Percentiles rank a stretch among this genome's conserved stretches.
These are phyloP conservation scores for Saccharomyces kudriavzevii DNA, from an alignment of 805 yeast genomes.

Conservation along the genomic window DNA sequence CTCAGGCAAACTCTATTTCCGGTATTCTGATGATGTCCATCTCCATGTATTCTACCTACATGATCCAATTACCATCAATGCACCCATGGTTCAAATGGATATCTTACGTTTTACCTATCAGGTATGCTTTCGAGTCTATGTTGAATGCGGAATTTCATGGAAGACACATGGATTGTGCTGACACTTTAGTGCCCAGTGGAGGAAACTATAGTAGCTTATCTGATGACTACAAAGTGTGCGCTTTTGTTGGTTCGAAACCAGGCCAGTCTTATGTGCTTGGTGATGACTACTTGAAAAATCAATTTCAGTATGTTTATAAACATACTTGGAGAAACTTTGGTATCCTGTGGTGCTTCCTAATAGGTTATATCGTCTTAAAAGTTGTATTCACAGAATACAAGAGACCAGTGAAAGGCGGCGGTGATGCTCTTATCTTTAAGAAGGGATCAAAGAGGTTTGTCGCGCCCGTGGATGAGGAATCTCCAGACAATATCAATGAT, in stretches of 20 bases:
- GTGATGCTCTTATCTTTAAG: constrained; percentile 42
- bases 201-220: constrained; percentile 38
- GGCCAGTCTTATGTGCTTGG: constrained; percentile 53
- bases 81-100: constrained; percentile 64
- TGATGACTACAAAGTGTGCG: constrained; percentile 40
- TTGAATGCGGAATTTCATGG: constrained; percentile 57
- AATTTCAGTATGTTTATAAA: constrained; percentile 44
- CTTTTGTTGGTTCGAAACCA: constrained; percentile 49
- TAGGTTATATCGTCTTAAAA: constrained; percentile 16
- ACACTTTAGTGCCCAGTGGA: constrained; percentile 47
- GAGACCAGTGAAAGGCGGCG: constrained; percentile 25
- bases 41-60: constrained; percentile 52
- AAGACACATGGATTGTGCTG: constrained; percentile 23
- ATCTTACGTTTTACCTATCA: constrained; percentile 44
- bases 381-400: constrained; percentile 19
- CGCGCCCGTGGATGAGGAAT: constrained; percentile 13
- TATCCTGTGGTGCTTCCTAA: constrained; percentile 42
- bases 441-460: constrained; percentile 34
- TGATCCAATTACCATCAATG: constrained; percentile 50
- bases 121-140: constrained; percentile 51
- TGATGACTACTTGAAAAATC: constrained; percentile 41
- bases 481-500: constrained; percentile 8
- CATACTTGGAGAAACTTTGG: constrained; percentile 83
- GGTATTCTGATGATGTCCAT: constrained; percentile 43
- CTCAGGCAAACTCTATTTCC: constrained; percentile 50